Evolutionary conservation across 192 early-diverging fungal species (phyloP), one percentile per base, ranked within the genome.

Genomic region (Umbelopsis sp.): DNA sequence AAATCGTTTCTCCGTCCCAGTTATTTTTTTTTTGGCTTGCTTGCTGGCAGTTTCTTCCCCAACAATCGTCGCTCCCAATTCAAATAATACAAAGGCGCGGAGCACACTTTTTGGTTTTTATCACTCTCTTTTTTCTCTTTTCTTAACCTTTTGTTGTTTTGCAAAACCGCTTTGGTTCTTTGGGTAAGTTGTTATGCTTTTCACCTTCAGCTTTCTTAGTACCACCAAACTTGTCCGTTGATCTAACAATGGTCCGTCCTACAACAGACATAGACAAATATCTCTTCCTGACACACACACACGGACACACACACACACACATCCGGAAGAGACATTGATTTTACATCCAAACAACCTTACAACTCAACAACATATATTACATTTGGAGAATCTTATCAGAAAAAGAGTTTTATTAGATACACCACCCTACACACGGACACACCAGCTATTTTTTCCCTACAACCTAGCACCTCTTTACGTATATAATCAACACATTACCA

Each of bases 71-170:
- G 55, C 55, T 61, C 55, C 25, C 55, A 61, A 61, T 33, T 61
- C 55, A 27, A 61, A 52, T 52, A 52, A 61, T 61, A 61, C 55
- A 61, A 61, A 61, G 55, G 55, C 37, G 46, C 52, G 69, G 52
- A 45, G 65, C 44, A 66, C 45, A n/a, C 22, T 16, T 70, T 52
- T 61, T 61, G 6, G 55, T 61, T 61, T 61, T 35, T 16, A 61
- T 51, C 20, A 52, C 53, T 67, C 49, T 67, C 22, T 67, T 73
- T 73, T 49, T 72, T 67, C 50, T 67, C 44, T 49, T 73, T 68
- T 67, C 46, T 66, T 73, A 52, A 37, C 15, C 30, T 25, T 30
- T 67, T 72, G 33, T 41, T 22, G n/a, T 71, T n/a, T 55, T 48
- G 58, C 55, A 37, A 41, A 61, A 35, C 25, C 55, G 9, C 25